Percentiles rank a stretch among this genome's conserved stretches.
These are phyloP conservation scores for Colletotrichum viniferum DNA, from an alignment of 2,329 filamentous ascomycete species.

Conservation along the genomic window DNA sequence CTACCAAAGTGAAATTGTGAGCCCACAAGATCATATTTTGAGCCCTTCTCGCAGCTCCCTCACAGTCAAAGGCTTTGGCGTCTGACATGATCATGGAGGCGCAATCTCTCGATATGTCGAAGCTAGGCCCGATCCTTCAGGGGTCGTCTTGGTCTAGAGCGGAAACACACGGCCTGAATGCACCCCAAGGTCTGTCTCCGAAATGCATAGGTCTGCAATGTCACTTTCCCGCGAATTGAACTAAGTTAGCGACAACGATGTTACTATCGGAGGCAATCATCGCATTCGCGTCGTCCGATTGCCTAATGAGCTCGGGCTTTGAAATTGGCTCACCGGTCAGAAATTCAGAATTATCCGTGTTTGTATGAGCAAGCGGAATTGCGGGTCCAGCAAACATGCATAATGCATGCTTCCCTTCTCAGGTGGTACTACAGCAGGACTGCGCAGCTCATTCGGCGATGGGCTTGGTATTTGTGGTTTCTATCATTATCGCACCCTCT, in stretches of 20 bases:
- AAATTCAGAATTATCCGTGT: background rate
- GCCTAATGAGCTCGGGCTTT: background rate
- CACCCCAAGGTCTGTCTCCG: background rate
- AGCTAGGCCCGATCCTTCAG: background rate
- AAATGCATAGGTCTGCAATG: background rate
- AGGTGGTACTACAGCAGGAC: background rate
- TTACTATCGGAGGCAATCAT: background rate
- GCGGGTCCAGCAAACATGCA: background rate
- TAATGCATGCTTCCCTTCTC: background rate
- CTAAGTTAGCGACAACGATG: fast-evolving
- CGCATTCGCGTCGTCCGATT: background rate
- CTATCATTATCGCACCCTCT: background rate
- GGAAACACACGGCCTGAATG: background rate
- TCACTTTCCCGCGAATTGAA: background rate
- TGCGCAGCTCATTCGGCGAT: background rate
- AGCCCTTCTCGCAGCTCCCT: background rate
- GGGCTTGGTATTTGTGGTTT: background rate
- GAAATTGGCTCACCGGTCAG: background rate
- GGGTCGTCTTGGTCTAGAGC: background rate
- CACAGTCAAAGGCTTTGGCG: background rate
- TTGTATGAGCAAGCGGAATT: background rate
- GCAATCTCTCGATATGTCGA: background rate
- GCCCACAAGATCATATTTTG: background rate
- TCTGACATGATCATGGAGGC: background rate
- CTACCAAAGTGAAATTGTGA: background rate